phyloP scores from a whole-genome alignment of 2,329 filamentous ascomycete species.

The Ascochyta fabae region DNA sequence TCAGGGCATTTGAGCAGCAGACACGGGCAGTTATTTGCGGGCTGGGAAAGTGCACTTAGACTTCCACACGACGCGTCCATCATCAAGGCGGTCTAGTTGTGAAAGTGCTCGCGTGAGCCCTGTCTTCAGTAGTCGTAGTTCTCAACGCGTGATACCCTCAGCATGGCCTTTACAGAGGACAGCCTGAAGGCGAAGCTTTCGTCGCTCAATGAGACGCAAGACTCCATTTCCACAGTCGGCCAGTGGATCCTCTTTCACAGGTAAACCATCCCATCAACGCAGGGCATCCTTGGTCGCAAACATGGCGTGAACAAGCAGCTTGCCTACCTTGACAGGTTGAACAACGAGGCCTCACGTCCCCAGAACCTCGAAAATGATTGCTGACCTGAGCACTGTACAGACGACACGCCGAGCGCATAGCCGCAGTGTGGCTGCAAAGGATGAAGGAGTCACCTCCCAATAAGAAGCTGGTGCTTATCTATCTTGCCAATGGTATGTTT shows the following conservation, averaged over 20 bases:
- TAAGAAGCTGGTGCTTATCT: slow-evolving; percentile 89
- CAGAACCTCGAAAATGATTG: background rate
- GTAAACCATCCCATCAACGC: slow-evolving; percentile 56
- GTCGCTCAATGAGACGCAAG: slow-evolving; percentile 94
- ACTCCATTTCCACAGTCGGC: slow-evolving; percentile 93
- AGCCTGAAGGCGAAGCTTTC: slow-evolving; percentile 93
- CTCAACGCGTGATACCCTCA: slow-evolving; percentile 32
- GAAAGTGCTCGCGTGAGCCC: slow-evolving; percentile 32
- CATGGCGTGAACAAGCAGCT: slow-evolving; percentile 11
- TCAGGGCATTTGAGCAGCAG: slow-evolving; percentile 24
- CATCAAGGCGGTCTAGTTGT: slow-evolving; percentile 8
- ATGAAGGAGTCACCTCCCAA: slow-evolving; percentile 85
- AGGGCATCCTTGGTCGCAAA: background rate
- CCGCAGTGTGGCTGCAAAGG: slow-evolving; percentile 87
- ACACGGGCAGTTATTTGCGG: slow-evolving; percentile 12
- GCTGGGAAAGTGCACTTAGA: slow-evolving; percentile 12
- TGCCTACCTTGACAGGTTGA: background rate
- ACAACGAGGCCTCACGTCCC: background rate
- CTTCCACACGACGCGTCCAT: slow-evolving; percentile 2
- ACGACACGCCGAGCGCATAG: slow-evolving; percentile 89
- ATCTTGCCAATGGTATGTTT: slow-evolving; percentile 86
- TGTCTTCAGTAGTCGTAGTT: slow-evolving; percentile 23
- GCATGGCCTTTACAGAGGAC: slow-evolving; percentile 95
- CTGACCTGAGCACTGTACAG: slow-evolving; percentile 57
- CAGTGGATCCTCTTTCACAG: slow-evolving; percentile 99